Evolutionary conservation across 441 rosid genomes (phyloP).

Genomic region (Adansonia rubrostipa): DNA sequence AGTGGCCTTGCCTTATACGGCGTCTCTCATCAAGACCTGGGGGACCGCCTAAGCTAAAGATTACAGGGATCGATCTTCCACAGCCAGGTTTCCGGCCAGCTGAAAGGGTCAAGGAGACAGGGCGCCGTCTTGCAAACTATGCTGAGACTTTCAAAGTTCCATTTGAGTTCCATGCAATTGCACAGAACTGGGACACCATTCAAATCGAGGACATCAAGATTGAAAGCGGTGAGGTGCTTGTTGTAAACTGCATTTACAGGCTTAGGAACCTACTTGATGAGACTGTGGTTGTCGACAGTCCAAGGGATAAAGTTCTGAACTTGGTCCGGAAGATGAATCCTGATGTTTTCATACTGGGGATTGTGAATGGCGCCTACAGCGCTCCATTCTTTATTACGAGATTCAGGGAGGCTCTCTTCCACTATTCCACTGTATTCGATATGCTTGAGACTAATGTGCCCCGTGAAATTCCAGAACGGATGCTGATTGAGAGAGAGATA

Average conservation of each 20-base stretch:
- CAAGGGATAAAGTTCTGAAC: conserved; percentile 46
- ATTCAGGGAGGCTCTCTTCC: conserved; percentile 55
- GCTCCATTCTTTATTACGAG: conserved; percentile 56
- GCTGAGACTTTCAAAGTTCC: conserved; percentile 47
- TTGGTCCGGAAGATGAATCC: conserved; percentile 48
- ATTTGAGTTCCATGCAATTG: conserved; percentile 51
- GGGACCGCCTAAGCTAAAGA: conserved; percentile 50
- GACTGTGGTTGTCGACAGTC: conserved; percentile 53
- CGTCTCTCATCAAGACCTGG: conserved; percentile 44
- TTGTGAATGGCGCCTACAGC: conserved; percentile 43
- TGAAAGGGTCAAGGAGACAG: conserved; percentile 52
- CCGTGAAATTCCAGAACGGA: conserved; percentile 50
- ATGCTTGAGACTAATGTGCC: conserved; percentile 48
- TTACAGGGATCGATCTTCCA: conserved; percentile 52
- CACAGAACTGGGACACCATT: conserved; percentile 56
- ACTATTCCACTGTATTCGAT: conserved; percentile 49
- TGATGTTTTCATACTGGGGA: conserved; percentile 41
- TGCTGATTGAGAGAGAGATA: conserved; percentile 49
- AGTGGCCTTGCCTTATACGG: conserved; percentile 55
- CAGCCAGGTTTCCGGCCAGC: conserved; percentile 56
- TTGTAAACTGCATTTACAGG: conserved; percentile 46
- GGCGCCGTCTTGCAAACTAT: conserved; percentile 47
- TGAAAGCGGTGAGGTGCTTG: conserved; percentile 43
- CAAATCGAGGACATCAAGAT: conserved; percentile 47
- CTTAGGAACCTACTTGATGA: conserved; percentile 52